Conservation (phyloP, 208 protist species). For the Trypanosoma platydactyli region DNA sequence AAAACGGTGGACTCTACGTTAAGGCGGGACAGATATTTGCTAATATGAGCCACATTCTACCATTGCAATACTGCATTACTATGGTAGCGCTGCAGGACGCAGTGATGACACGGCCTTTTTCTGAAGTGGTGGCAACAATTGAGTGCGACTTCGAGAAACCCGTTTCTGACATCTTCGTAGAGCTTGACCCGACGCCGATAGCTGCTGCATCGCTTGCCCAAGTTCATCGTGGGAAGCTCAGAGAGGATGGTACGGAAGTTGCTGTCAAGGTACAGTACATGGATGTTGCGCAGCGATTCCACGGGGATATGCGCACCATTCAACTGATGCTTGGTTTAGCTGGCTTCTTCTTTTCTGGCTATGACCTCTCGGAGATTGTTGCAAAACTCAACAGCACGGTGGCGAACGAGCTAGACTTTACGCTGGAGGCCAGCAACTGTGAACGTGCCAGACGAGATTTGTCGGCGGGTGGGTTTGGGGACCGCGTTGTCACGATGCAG, state of each 20-base stretch:
- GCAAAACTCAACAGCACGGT: constrained; percentile 87
- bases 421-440: constrained; percentile 90
- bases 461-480: constrained; percentile 60
- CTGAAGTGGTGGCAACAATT: constrained; percentile 79
- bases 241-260: constrained; percentile 72
- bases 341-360: constrained; percentile 81
- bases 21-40: constrained; percentile 95
- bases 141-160: constrained; percentile 60
- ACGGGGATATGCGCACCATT: constrained; percentile 90
- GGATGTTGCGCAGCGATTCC: constrained; percentile 81
- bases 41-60: constrained; percentile 93
- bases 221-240: constrained; percentile 77
- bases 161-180: constrained; percentile 59
- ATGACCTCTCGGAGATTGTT: constrained; percentile 86
- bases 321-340: constrained; percentile 61
- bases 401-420: constrained; percentile 93
- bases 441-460: constrained; percentile 80
- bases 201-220: constrained; percentile 91
- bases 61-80: constrained; percentile 82
- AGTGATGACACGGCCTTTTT: constrained; percentile 68
- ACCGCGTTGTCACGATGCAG: constrained; percentile 65
- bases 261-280: constrained; percentile 96
- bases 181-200: constrained; percentile 70
- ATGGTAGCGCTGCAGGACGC: constrained; percentile 85
- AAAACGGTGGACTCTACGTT: constrained; percentile 93